Conservation (phyloP, 75 land plant genomes). For the Picea glauca region DNA sequence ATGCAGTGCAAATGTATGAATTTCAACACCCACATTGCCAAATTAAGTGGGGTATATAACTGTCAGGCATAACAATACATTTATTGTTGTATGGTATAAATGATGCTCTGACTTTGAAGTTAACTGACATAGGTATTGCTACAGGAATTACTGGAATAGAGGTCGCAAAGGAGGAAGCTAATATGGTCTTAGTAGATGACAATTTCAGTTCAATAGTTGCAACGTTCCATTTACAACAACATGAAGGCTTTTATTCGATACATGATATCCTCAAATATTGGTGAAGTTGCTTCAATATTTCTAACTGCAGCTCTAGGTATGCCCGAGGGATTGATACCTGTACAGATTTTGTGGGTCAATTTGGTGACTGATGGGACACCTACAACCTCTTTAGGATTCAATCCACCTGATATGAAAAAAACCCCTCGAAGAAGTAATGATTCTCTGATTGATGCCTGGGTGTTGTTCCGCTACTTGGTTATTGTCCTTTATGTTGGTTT, state of each 20-base stretch:
- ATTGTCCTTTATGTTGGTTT: slow-evolving; percentile 33
- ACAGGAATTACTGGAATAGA: slow-evolving; percentile 56
- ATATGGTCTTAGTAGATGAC: slow-evolving; percentile 94
- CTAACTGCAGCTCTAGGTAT: slow-evolving; percentile 40
- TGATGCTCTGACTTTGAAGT: slow-evolving; percentile 94
- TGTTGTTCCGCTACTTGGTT: slow-evolving; percentile 35
- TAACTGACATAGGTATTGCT: slow-evolving; percentile 52
- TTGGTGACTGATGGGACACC: slow-evolving; percentile 42
- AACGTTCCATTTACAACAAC: slow-evolving; percentile 40
- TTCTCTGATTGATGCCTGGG: slow-evolving; percentile 23
- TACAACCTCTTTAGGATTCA: slow-evolving; percentile 37
- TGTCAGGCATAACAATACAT: too few species aligned
- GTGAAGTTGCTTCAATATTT: slow-evolving; percentile 40
- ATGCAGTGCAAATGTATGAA: too few species aligned
- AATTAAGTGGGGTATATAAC: too few species aligned
- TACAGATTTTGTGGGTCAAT: slow-evolving; percentile 44
- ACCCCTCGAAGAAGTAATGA: slow-evolving; percentile 30
- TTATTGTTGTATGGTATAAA: slow-evolving; percentile 66
- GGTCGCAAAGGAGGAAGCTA: slow-evolving; percentile 87
- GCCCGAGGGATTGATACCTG: slow-evolving; percentile 36
- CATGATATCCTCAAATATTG: slow-evolving; percentile 43
- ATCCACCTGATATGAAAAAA: slow-evolving; percentile 37
- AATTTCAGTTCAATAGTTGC: slow-evolving; percentile 87
- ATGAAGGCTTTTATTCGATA: slow-evolving; percentile 45
- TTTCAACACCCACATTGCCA: too few species aligned